Evolutionary conservation across 164 flowering plant genomes (phyloP), one percentile per base, ranked within the genome.

Genomic region (Liquidambar formosana): DNA sequence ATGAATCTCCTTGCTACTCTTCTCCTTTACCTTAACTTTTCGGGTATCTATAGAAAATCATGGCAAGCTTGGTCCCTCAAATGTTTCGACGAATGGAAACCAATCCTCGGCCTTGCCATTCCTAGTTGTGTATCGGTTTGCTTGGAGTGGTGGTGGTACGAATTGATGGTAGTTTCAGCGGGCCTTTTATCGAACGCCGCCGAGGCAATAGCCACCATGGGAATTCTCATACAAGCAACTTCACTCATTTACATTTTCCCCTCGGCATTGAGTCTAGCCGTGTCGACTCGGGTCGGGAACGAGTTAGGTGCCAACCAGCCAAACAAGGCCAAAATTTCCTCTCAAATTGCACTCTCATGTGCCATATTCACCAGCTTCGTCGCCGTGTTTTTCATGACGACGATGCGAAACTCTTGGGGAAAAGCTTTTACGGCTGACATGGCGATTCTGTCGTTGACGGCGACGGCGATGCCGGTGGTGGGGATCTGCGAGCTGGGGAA

Each of bases 91-190:
- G 75, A 68, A 18, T 86, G 90, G 89, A 66, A 52, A n/a, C 75
- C 80, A 0, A 64, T 88, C 16, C 62, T 88, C 5, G 8, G n/a
- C 5, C 75, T 85, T 0, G 87, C 94, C 0, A 64, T 84, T 11
- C 91, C 91, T 0, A 89, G 89, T 27, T 85, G 88, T 16, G 22
- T 78, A 4, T 82, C 89, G 0, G 93, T 91, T 1, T 91, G 97
- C 80, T 70, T 91, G 21, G 94, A 89, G 60, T 91, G 94, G 92
- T 89, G 97, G 91, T 91, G 92, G 91, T 91, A 87, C 18, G 93
- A 90, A 69, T 61, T 90, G 18, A 87, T 90, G 90, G 76, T 85
- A 6, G 38, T 90, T 10, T 67, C 89, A 15, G 77, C 83, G 0
- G 97, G 94, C 0, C 67, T 83, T 1, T 70, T 91, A 0, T 1